Evolutionary conservation across 106 monocot genomes (phyloP).

Genomic region (Dactylorhiza incarnata): DNA sequence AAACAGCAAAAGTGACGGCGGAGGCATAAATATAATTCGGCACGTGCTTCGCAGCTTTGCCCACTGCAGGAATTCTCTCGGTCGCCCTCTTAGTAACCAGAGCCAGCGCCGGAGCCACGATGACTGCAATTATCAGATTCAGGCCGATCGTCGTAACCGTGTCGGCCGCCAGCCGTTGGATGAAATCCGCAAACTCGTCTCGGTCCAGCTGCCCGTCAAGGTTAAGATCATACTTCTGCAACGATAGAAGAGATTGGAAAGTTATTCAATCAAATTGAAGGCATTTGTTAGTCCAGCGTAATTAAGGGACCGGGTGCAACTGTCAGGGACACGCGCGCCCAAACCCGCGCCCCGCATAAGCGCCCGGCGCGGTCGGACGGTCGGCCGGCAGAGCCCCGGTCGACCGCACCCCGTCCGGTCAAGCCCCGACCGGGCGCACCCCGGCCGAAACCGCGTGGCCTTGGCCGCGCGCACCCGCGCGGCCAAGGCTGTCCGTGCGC

Average conservation of each 20-base stretch:
- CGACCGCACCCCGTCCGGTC: too few species aligned
- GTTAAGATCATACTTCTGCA: constrained; percentile 71
- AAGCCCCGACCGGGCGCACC: too few species aligned
- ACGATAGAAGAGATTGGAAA: background rate
- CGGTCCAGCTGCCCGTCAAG: constrained; percentile 74
- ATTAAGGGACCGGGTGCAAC: too few species aligned
- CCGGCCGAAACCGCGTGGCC: too few species aligned
- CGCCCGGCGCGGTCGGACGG: too few species aligned
- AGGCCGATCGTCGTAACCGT: constrained; percentile 31
- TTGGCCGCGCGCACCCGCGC: too few species aligned
- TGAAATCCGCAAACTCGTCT: constrained; percentile 74
- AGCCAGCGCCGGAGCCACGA: constrained; percentile 68
- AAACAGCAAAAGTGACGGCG: constrained; percentile 50
- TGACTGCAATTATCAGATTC: constrained; percentile 56
- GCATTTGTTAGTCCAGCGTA: too few species aligned
- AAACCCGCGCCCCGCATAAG: too few species aligned
- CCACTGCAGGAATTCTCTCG: constrained; percentile 72
- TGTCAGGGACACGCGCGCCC: too few species aligned
- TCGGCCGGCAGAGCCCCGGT: too few species aligned
- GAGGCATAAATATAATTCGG: constrained; percentile 82
- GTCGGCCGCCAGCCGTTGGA: constrained; percentile 55
- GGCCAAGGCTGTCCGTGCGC: too few species aligned
- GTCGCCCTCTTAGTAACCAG: constrained; percentile 71
- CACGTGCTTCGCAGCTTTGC: constrained; percentile 57
- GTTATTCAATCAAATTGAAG: too few species aligned